Percentiles rank a stretch among this genome's conserved stretches.
Evolutionary conservation across 139 green algal genomes (phyloP).

Genomic region (Picochlorum sp.): DNA sequence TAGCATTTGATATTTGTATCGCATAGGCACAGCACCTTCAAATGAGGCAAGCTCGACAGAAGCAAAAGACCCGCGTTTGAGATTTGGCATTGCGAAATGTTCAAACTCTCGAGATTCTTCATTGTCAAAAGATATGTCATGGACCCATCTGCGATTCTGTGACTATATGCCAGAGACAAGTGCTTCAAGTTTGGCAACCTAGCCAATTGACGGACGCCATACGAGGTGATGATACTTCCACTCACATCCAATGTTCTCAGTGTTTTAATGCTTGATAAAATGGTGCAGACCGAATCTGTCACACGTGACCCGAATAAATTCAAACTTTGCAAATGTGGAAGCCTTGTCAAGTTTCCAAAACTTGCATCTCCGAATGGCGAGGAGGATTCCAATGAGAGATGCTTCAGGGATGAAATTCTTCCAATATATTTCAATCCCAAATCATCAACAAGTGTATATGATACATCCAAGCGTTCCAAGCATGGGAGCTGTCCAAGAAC

Average conservation of each 20-base stretch:
- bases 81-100: conserved; percentile 32
- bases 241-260: conserved; percentile 31
- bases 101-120: conserved; percentile 25
- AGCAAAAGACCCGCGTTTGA: conserved; percentile 21
- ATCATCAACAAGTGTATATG: conserved; percentile 34
- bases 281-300: conserved; percentile 27
- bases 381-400: conserved; percentile 38
- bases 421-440: conserved; percentile 24
- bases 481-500: conserved; percentile 16
- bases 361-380: conserved; percentile 26
- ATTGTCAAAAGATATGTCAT: conserved; percentile 19
- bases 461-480: conserved; percentile 32
- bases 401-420: conserved; percentile 12
- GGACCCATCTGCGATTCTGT: conserved; percentile 18
- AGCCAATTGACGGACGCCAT: conserved; percentile 14
- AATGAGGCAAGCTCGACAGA: conserved; percentile 8
- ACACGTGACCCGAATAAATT: conserved; percentile 43
- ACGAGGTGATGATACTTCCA: conserved; percentile 18
- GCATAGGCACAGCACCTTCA: conserved; percentile 3
- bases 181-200: conserved; percentile 7
- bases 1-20: conserved; percentile 3
- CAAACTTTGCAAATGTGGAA: conserved; percentile 32
- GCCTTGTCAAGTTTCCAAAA: conserved; percentile 18
- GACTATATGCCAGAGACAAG: conserved; percentile 28
- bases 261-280: conserved; percentile 1